phyloP scores from a whole-genome alignment of 441 rosid species.

The Geranium incanum region DNA sequence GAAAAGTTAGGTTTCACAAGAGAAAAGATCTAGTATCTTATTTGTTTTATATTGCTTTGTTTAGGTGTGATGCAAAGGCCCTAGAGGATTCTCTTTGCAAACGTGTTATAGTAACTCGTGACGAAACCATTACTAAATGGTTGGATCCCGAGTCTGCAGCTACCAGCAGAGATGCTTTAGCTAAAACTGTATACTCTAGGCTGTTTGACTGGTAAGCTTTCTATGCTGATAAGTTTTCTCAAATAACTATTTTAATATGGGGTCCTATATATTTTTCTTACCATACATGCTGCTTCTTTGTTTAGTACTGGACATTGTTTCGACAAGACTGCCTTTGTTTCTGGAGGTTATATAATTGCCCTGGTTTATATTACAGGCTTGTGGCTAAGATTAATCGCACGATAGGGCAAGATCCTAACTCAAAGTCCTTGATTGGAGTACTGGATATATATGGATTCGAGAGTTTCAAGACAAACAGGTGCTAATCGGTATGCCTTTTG shows the following conservation, averaged over 20 bases:
- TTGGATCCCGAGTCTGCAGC: conserved; percentile 5
- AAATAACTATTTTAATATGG: too few species aligned
- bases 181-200: conserved; percentile 11
- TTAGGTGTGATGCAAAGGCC: conserved; percentile 8
- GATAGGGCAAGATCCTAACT: conserved; percentile 85
- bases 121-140: neutral
- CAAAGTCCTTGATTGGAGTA: conserved; percentile 79
- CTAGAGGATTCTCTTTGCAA: conserved; percentile 10
- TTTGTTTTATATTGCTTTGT: too few species aligned
- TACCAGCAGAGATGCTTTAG: conserved; percentile 6
- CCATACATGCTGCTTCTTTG: conserved; percentile 12
- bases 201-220: conserved; percentile 11
- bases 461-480: conserved; percentile 99
- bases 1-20: conserved; percentile 8
- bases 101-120: conserved; percentile 9
- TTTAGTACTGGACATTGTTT: neutral
- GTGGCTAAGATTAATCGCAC: conserved; percentile 77
- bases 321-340: too few species aligned
- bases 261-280: neutral
- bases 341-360: conserved; percentile 23
- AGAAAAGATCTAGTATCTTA: too few species aligned
- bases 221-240: too few species aligned
- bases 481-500: conserved; percentile 89
- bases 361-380: conserved; percentile 48
- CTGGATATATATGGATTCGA: conserved; percentile 80